These are phyloP conservation scores for Ceratorhiza oryzae-sativae DNA, from an alignment of 1,284 basidiomycete species.

Conservation along the genomic window DNA sequence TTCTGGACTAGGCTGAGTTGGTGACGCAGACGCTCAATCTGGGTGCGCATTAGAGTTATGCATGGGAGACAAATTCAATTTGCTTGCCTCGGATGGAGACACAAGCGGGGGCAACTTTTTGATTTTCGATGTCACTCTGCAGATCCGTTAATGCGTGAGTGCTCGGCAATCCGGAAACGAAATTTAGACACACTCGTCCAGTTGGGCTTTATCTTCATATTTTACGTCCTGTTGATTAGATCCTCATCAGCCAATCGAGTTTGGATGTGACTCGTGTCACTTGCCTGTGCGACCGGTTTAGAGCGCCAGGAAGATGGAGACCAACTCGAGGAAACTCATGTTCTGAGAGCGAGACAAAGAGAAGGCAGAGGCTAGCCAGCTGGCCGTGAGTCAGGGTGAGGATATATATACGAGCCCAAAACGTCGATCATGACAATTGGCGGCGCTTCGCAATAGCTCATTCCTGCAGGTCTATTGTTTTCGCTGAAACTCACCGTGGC, in stretches of 20 bases:
- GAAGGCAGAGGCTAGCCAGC: background rate
- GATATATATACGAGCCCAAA: constrained; percentile 17
- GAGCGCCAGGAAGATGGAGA: constrained; percentile 66
- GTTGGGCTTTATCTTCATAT: constrained; percentile 52
- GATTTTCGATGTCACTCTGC: constrained; percentile 79
- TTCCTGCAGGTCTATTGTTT: constrained; percentile 12
- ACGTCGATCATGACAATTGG: constrained; percentile 28
- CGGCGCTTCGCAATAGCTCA: background rate
- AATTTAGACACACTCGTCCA: constrained; percentile 48
- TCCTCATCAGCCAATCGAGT: background rate
- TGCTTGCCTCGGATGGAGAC: constrained; percentile 81
- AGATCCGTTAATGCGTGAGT: background rate
- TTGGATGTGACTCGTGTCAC: constrained; percentile 19
- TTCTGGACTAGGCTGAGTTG: constrained; percentile 82
- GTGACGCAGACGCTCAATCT: constrained; percentile 87
- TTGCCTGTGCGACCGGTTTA: constrained; percentile 72
- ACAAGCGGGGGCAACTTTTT: constrained; percentile 83
- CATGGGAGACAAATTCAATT: background rate
- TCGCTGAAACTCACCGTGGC: background rate
- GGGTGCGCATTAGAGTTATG: background rate
- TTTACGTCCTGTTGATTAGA: constrained; percentile 48
- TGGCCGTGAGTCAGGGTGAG: background rate
- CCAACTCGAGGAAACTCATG: constrained; percentile 51
- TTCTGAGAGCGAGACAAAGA: background rate
- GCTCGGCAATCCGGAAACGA: background rate